These are phyloP conservation scores for Craterostigma plantagineum DNA, from an alignment of 257 asterid species.

Conservation along the genomic window DNA sequence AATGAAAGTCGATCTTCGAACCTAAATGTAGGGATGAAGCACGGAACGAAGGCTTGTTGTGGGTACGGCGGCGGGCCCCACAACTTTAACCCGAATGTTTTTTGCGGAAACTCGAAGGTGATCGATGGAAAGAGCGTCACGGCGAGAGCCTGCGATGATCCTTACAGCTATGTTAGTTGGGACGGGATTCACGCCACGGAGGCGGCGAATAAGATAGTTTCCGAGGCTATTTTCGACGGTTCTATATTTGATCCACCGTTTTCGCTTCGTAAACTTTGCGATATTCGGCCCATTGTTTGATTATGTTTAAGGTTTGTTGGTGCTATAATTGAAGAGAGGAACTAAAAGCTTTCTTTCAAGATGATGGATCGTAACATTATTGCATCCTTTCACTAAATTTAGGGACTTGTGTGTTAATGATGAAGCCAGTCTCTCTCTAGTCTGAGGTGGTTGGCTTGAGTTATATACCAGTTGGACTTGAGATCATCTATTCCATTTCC, in stretches of 20 bases:
- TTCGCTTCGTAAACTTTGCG: constrained; percentile 26
- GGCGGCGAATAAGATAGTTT: constrained; percentile 29
- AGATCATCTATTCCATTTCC: no score
- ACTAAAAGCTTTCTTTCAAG: no score
- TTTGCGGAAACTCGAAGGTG: constrained; percentile 25
- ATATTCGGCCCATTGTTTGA: constrained; percentile 19
- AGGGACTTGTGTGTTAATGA: no score
- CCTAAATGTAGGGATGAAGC: constrained; percentile 22
- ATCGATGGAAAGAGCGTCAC: constrained; percentile 20
- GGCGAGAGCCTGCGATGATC: constrained; percentile 43
- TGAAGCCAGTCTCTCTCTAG: no score
- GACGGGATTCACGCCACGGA: constrained; percentile 54
- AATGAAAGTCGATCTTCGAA: no score
- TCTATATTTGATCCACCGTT: constrained; percentile 38
- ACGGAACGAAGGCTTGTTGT: constrained; percentile 51
- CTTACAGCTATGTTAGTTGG: constrained; percentile 51
- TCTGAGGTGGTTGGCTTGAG: no score
- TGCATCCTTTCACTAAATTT: no score
- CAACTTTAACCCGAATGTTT: constrained; percentile 23
- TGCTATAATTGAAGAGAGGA: no score
- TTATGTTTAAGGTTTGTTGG: no score
- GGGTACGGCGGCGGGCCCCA: constrained; percentile 54
- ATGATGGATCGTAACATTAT: no score
- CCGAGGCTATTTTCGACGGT: constrained; percentile 31
- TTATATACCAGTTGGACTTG: no score